These are phyloP conservation scores for Warburgia ugandensis DNA, from an alignment of 164 flowering plant species.

Conservation along the genomic window DNA sequence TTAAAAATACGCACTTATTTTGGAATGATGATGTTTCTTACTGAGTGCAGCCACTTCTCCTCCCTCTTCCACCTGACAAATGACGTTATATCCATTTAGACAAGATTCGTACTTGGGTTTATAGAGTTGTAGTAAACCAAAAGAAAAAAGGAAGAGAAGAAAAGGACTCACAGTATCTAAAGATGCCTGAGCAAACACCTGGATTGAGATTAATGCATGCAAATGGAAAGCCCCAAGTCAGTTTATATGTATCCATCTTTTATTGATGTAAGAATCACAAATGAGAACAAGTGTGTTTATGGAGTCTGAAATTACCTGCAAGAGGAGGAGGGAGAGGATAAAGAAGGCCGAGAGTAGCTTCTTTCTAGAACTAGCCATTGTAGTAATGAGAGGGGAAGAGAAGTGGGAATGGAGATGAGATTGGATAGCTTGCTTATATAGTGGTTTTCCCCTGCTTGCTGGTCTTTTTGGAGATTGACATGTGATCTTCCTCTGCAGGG, in stretches of 20 bases:
- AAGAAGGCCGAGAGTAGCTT: constrained; percentile 2
- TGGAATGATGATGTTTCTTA: constrained; percentile 17
- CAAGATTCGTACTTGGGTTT: too few species aligned
- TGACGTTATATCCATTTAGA: too few species aligned
- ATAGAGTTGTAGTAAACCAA: not conserved
- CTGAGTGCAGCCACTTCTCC: constrained; percentile 15
- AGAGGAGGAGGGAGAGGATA: constrained; percentile 2
- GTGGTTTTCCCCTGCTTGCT: not conserved
- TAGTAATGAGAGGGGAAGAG: not conserved
- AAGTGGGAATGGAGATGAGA: not conserved
- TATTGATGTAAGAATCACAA: not conserved
- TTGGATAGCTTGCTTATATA: not conserved
- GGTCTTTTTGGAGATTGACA: not conserved
- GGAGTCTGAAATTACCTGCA: not conserved
- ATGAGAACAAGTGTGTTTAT: not conserved
- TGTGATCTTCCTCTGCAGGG: too few species aligned
- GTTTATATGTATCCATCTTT: not conserved
- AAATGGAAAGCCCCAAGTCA: not conserved
- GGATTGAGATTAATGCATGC: not conserved
- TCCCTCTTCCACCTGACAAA: constrained; percentile 18
- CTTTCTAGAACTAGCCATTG: not conserved
- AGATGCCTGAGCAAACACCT: constrained; percentile 3
- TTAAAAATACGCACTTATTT: constrained; percentile 23
- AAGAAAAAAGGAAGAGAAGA: not conserved
- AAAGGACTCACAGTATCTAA: constrained; percentile 7